Conservation (phyloP, 495 filamentous ascomycete genomes). For the Penicillium chermesinum region DNA sequence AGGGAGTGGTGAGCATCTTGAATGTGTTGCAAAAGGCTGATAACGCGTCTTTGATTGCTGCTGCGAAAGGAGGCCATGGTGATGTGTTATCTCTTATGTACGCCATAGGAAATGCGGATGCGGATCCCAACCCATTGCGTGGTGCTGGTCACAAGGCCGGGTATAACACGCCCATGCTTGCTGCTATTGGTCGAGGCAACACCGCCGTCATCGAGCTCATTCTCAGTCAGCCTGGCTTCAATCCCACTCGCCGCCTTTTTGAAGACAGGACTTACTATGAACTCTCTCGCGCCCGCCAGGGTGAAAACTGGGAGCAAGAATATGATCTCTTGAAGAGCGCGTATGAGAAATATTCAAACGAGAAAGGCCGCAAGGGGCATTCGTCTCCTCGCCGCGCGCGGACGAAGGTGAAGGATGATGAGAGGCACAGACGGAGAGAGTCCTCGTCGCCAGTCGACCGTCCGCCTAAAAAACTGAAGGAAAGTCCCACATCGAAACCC, state of each 20-base stretch:
- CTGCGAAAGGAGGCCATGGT: conserved; percentile 87
- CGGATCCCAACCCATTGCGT: conserved; percentile 65
- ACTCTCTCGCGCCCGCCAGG: conserved; percentile 71
- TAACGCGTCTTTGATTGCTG: conserved; percentile 78
- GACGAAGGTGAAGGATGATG: conserved; percentile 51
- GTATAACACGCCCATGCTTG: conserved; percentile 84
- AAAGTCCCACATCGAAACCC: conserved; percentile 22
- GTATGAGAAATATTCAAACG: conserved; percentile 58
- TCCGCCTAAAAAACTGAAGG: conserved; percentile 36
- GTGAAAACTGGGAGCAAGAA: conserved; percentile 87
- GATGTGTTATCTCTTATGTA: conserved; percentile 80
- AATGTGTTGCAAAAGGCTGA: conserved; percentile 73
- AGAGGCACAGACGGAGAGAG: conserved; percentile 44
- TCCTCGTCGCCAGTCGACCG: conserved; percentile 45
- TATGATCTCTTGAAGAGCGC: conserved; percentile 73
- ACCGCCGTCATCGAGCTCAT: conserved; percentile 75
- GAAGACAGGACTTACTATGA: conserved; percentile 77
- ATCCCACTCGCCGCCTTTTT: conserved; percentile 63
- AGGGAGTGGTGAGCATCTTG: conserved; percentile 71
- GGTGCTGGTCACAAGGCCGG: conserved; percentile 42
- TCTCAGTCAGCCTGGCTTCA: conserved; percentile 69
- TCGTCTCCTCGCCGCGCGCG: conserved; percentile 52
- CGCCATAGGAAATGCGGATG: conserved; percentile 71
- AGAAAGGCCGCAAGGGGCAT: conserved; percentile 36
- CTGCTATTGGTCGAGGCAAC: conserved; percentile 88